A percentile compares a stretch with the other conserved stretches of the same genome.
Evolutionary conservation across 2,329 filamentous ascomycete genomes (phyloP).

Genomic region (Epichloe elymi): DNA sequence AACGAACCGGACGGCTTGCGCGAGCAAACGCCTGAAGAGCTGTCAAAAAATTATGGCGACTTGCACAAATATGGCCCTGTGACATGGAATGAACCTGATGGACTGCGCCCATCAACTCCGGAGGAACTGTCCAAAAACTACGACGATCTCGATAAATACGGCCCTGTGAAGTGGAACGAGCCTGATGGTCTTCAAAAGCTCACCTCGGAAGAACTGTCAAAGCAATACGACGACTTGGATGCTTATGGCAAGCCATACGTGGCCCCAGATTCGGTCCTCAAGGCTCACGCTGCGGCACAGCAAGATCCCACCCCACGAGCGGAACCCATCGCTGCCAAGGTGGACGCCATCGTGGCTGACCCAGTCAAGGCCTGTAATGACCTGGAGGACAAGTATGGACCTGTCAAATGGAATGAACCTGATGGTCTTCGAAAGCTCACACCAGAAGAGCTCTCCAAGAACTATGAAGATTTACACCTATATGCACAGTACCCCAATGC

Average conservation of each 20-base stretch:
- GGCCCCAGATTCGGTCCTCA: slow-evolving; percentile 6
- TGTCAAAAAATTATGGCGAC: slow-evolving; percentile 26
- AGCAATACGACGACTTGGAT: slow-evolving; percentile 22
- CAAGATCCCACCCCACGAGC: slow-evolving; percentile 6
- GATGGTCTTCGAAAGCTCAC: slow-evolving; percentile 6
- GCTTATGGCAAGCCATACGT: slow-evolving; percentile 15
- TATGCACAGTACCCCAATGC: slow-evolving; percentile 15
- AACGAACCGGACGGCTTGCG: slow-evolving; percentile 28
- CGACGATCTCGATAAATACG: slow-evolving; percentile 22
- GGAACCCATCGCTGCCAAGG: slow-evolving; percentile 7
- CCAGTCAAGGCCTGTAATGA: slow-evolving; percentile 4
- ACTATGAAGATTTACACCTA: slow-evolving; percentile 16
- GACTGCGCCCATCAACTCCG: slow-evolving; percentile 14
- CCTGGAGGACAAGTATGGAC: slow-evolving; percentile 8
- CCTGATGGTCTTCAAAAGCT: slow-evolving; percentile 14
- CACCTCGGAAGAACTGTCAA: slow-evolving; percentile 18
- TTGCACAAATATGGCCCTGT: slow-evolving; percentile 23
- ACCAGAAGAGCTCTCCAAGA: slow-evolving; percentile 18
- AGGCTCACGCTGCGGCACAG: slow-evolving; percentile 7
- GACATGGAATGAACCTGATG: slow-evolving; percentile 24
- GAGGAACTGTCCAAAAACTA: slow-evolving; percentile 29
- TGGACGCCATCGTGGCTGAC: background rate
- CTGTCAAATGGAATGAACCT: slow-evolving; percentile 6
- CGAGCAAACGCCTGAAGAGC: slow-evolving; percentile 19
- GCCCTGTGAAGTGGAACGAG: slow-evolving; percentile 17